Conservation (phyloP, 495 filamentous ascomycete genomes). For the Aspergillus wentii region DNA sequence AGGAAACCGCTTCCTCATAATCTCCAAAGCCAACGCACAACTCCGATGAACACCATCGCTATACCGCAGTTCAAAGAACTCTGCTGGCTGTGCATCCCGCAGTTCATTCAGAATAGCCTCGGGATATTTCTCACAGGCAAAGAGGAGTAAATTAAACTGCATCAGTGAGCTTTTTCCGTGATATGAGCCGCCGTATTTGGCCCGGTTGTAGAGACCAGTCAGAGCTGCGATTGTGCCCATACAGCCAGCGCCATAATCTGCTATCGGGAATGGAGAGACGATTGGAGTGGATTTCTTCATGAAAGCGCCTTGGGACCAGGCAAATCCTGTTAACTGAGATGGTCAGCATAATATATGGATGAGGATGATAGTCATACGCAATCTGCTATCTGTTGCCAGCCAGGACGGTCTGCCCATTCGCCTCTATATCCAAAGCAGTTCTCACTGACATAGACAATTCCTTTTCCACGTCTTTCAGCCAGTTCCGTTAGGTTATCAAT, state of each 20-base stretch:
- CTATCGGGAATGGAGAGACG: slow-evolving; percentile 62
- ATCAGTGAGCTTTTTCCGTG: slow-evolving; percentile 40
- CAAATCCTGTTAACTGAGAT: slow-evolving; percentile 46
- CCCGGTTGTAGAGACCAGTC: slow-evolving; percentile 43
- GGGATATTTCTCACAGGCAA: slow-evolving; percentile 47
- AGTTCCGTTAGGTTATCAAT: too few relatives aligned
- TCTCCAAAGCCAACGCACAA: slow-evolving; percentile 45
- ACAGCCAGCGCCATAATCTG: slow-evolving; percentile 57
- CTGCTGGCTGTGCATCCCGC: slow-evolving; percentile 31
- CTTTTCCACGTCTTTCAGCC: too few relatives aligned
- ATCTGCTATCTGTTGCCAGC: too few relatives aligned
- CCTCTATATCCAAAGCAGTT: too few relatives aligned
- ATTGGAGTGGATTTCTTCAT: slow-evolving; percentile 58
- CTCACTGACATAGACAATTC: too few relatives aligned
- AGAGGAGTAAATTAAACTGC: slow-evolving; percentile 54
- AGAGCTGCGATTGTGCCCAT: slow-evolving; percentile 49
- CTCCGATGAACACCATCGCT: slow-evolving; percentile 58
- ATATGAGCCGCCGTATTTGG: slow-evolving; percentile 48
- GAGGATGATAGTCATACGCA: too few relatives aligned
- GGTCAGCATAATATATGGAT: too few relatives aligned
- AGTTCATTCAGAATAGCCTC: slow-evolving; percentile 40
- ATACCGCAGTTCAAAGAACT: slow-evolving; percentile 52
- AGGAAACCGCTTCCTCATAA: slow-evolving; percentile 37
- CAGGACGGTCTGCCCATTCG: too few relatives aligned
- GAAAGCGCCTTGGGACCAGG: slow-evolving; percentile 56